These are phyloP conservation scores for Sporodiniella umbellata DNA, from an alignment of 371 early-diverging fungal species.

Conservation along the genomic window DNA sequence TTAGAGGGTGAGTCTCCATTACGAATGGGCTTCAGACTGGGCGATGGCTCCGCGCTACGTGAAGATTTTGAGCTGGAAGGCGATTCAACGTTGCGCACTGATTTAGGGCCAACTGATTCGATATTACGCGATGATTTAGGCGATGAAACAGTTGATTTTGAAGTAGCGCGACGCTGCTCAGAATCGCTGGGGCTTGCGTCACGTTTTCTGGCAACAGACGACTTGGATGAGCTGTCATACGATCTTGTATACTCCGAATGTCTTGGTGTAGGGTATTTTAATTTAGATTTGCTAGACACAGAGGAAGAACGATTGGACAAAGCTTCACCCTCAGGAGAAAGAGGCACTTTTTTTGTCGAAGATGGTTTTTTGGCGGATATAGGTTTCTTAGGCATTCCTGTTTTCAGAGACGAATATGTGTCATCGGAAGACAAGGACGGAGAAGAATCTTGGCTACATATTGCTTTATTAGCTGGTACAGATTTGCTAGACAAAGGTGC, in stretches of 20 bases:
- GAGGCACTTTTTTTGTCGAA: not conserved
- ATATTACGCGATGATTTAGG: not conserved
- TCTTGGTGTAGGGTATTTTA: not conserved
- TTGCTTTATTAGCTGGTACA: not conserved
- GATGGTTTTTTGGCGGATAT: not conserved
- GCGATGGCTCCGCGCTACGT: too few species aligned
- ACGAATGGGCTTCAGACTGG: not conserved
- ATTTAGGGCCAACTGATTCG: too few species aligned
- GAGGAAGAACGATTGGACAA: not conserved
- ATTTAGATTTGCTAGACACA: not conserved
- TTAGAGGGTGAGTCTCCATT: not conserved
- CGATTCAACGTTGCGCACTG: too few species aligned
- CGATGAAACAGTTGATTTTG: not conserved
- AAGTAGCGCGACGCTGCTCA: slow-evolving; percentile 5
- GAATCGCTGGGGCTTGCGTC: not conserved
- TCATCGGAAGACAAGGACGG: not conserved
- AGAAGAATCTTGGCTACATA: not conserved
- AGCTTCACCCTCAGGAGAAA: not conserved
- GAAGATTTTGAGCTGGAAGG: too few species aligned
- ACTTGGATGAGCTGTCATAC: not conserved
- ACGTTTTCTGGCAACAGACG: not conserved
- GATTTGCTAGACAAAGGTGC: not conserved
- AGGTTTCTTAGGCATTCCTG: not conserved
- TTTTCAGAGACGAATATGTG: not conserved
- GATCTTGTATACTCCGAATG: not conserved